Conservation (phyloP, 2,329 filamentous ascomycete genomes). For the Aureobasidium musti region DNA sequence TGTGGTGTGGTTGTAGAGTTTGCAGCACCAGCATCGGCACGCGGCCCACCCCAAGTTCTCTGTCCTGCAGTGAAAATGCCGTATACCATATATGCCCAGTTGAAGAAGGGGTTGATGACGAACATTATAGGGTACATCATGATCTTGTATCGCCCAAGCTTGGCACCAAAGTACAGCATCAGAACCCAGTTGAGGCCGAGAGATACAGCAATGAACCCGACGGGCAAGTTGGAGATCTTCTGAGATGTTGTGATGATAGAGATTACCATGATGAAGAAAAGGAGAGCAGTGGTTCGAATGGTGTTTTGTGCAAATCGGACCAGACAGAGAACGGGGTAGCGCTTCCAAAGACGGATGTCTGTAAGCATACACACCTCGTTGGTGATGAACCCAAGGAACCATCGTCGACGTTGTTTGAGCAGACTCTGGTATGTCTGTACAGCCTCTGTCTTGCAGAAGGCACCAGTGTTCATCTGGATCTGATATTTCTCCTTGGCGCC, state of each 20-base stretch:
- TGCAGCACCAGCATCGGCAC: conserved; percentile 82
- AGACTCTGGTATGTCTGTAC: conserved; percentile 84
- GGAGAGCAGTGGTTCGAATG: conserved; percentile 86
- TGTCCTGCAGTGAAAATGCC: conserved; percentile 93
- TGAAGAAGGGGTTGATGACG: conserved; percentile 91
- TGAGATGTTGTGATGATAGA: conserved; percentile 84
- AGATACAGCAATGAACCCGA: conserved; percentile 91
- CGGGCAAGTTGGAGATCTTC: conserved; percentile 73
- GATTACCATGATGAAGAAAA: conserved; percentile 92
- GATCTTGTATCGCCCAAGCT: conserved; percentile 85
- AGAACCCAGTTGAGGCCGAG: conserved; percentile 90
- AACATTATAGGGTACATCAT: conserved; percentile 97
- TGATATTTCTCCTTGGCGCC: conserved; percentile 90
- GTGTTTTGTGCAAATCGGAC: conserved; percentile 96
- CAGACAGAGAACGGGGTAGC: conserved; percentile 82
- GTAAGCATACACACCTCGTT: conserved; percentile 99
- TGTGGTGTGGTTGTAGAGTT: conserved; percentile 74
- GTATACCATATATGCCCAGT: conserved; percentile 98
- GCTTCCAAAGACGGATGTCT: conserved; percentile 85
- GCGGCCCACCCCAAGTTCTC: conserved; percentile 91
- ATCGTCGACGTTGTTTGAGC: conserved; percentile 89
- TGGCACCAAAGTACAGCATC: conserved; percentile 93
- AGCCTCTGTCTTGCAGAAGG: conserved; percentile 97
- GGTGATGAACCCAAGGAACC: conserved; percentile 97
- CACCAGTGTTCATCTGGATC: conserved; percentile 96